These are phyloP conservation scores for Globisporangium echinulatum DNA, from an alignment of 352 stramenopile species.

Conservation along the genomic window DNA sequence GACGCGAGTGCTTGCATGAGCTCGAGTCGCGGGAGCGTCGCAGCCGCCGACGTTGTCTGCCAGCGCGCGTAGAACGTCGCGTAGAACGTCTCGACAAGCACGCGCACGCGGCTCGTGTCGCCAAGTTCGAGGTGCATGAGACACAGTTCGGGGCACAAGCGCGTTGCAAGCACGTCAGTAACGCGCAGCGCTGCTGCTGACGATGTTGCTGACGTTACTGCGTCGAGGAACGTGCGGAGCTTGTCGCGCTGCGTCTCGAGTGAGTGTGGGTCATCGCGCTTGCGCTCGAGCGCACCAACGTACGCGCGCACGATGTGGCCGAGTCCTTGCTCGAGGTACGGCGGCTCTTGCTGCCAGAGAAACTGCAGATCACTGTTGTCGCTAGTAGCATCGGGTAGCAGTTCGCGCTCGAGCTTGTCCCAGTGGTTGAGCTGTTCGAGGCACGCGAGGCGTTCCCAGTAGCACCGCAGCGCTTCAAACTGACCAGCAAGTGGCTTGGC, in stretches of 20 bases:
- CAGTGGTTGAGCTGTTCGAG: slow-evolving; percentile 68
- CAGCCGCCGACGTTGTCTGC: slow-evolving; percentile 43
- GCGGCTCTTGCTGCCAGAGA: slow-evolving; percentile 52
- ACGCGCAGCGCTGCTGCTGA: slow-evolving; percentile 23
- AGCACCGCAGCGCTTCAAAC: slow-evolving; percentile 48
- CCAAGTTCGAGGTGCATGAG: slow-evolving; percentile 35
- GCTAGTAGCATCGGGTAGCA: slow-evolving; percentile 15
- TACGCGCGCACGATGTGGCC: slow-evolving; percentile 41
- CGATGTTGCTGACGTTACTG: background rate
- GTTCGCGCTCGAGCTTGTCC: slow-evolving; percentile 45
- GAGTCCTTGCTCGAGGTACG: slow-evolving; percentile 64
- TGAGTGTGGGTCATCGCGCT: background rate
- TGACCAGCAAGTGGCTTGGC: slow-evolving; percentile 18
- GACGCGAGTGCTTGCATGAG: slow-evolving; percentile 63
- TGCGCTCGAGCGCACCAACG: slow-evolving; percentile 26
- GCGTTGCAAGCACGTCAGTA: slow-evolving; percentile 30
- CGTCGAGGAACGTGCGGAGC: slow-evolving; percentile 17
- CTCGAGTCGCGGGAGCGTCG: slow-evolving; percentile 37
- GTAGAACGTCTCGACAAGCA: slow-evolving; percentile 63
- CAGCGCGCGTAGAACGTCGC: slow-evolving; percentile 42
- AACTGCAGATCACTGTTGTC: slow-evolving; percentile 16
- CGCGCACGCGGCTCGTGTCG: slow-evolving; percentile 37
- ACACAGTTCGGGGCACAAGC: slow-evolving; percentile 46
- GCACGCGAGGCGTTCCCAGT: slow-evolving; percentile 58
- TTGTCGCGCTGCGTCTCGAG: slow-evolving; percentile 3